Base-by-base conservation (phyloP, 495 filamentous ascomycete genomes). In the Usnea hakonensis region DNA sequence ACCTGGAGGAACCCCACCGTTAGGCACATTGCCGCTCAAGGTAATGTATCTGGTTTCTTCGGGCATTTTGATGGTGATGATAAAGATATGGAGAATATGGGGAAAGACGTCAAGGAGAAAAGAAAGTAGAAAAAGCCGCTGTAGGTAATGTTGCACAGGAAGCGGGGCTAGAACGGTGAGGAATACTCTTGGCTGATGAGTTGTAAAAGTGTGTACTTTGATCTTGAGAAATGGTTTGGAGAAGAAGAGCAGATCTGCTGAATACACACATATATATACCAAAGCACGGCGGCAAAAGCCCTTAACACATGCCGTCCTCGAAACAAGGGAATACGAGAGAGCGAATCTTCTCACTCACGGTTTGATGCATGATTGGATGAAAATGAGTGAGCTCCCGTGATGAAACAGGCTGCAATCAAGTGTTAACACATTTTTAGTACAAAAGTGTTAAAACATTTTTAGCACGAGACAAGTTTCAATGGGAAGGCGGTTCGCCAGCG, bases 1-100 rank as follows among this genome's bases (percentile, higher is more conserved):
- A 43, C 60, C 53, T 9, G 68, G 65, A 54, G 68, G 65, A 21
- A 69, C 46, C 1, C 62, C 59, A 14, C 48, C 63, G 33, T 61
- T 64, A 8, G 68, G 68, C 28, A 60, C 50, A 26, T 57, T 26
- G 3, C 65, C 65, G 23, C 32, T 62, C 28, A 69, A 52, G 3
- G 68, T 69, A 13, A 65, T 6, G 54, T 57, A 65, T n/a, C 41
- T 8, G 16, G 26, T 58, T 53, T 40, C 21, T 62, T 33, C 55
- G 23, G 32, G 11, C 62, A 64, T 53, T 19, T 50, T 43, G 37
- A 36, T 28, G 54, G 37, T 32, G 26, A 6, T 32, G 28, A 48
- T 26, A 4, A 46, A 17, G 58, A 38, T n/a, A 5, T 23, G 16
- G 5, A 33, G 50, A 43, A 16, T 44, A 44, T 48, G 30, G 33